Evolutionary conservation across 2,329 filamentous ascomycete species (phyloP).

Genomic region (Fusarium pseudonygamai): DNA sequence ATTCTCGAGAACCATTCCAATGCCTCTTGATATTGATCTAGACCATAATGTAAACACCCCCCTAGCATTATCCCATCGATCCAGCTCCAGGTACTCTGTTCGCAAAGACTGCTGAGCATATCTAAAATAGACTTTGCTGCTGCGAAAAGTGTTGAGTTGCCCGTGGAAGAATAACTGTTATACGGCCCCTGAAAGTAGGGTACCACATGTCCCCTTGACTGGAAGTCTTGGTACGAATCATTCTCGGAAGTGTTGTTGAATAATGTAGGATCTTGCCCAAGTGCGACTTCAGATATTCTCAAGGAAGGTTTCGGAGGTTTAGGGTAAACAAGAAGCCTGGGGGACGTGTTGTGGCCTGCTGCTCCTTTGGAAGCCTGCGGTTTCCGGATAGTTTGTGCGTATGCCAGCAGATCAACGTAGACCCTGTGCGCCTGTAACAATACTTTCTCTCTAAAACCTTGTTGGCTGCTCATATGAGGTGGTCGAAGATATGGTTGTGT

Average conservation of each 20-base stretch:
- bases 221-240: constrained; percentile 20
- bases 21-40: constrained; percentile 84
- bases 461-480: constrained; percentile 26
- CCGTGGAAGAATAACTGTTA: constrained; percentile 20
- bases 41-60: constrained; percentile 89
- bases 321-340: constrained; percentile 65
- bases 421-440: constrained; percentile 76
- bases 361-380: constrained; percentile 52
- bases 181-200: constrained; percentile 23
- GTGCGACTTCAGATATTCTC: constrained; percentile 18
- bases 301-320: constrained; percentile 55
- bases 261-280: neutral
- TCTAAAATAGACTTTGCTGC: constrained; percentile 74
- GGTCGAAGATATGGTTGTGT: constrained; percentile 13
- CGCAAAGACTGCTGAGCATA: constrained; percentile 77
- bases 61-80: constrained; percentile 91
- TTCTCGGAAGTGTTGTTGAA: constrained; percentile 17
- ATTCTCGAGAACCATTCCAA: constrained; percentile 78
- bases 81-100: constrained; percentile 87
- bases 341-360: constrained; percentile 50
- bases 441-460: constrained; percentile 72
- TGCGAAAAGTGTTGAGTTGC: constrained; percentile 53
- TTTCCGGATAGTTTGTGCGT: constrained; percentile 69
- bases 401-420: constrained; percentile 75
- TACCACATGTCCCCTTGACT: constrained; percentile 9